Evolutionary conservation across 192 early-diverging fungal species (phyloP).

Genomic region (Podila horticola): DNA sequence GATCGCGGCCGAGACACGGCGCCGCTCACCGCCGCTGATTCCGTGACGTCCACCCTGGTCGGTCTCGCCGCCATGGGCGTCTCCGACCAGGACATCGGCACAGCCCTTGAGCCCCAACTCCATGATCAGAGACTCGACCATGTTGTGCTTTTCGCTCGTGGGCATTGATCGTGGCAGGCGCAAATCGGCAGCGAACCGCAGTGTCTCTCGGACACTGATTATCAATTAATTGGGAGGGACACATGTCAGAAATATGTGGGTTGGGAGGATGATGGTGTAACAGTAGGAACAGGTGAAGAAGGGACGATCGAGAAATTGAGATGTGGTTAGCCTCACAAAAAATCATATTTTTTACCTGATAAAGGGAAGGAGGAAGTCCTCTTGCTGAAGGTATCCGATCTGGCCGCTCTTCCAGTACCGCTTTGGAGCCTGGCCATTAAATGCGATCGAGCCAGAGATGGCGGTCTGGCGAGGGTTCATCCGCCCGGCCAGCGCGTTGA

Average conservation of each 20-base stretch:
- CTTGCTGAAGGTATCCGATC: slow-evolving; percentile 20
- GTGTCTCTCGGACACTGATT: slow-evolving; percentile 63
- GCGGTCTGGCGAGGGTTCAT: background rate
- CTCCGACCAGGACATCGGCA: slow-evolving; percentile 70
- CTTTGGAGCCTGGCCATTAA: slow-evolving; percentile 8
- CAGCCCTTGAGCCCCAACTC: slow-evolving; percentile 67
- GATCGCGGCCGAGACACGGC: slow-evolving; percentile 74
- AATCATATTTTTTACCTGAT: slow-evolving; percentile 14
- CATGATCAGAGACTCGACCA: slow-evolving; percentile 63
- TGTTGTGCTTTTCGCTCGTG: slow-evolving; percentile 28
- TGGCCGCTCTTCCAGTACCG: background rate
- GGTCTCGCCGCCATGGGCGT: slow-evolving; percentile 15
- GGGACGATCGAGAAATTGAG: too few relatives aligned
- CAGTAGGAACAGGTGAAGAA: background rate
- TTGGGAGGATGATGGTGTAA: too few relatives aligned
- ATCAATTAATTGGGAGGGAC: background rate
- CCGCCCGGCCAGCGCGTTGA: slow-evolving; percentile 10
- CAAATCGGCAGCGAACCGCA: slow-evolving; percentile 68
- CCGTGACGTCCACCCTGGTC: slow-evolving; percentile 56
- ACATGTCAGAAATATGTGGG: too few relatives aligned
- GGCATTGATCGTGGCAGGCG: slow-evolving; percentile 48
- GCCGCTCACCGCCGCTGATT: slow-evolving; percentile 75
- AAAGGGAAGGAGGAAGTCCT: slow-evolving; percentile 5
- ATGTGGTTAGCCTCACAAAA: too few relatives aligned
- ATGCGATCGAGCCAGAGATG: background rate